A percentile compares a stretch with the other conserved stretches of the same genome.
Evolutionary conservation across 352 stramenopile genomes (phyloP).

Genomic region (Albugo candida): DNA sequence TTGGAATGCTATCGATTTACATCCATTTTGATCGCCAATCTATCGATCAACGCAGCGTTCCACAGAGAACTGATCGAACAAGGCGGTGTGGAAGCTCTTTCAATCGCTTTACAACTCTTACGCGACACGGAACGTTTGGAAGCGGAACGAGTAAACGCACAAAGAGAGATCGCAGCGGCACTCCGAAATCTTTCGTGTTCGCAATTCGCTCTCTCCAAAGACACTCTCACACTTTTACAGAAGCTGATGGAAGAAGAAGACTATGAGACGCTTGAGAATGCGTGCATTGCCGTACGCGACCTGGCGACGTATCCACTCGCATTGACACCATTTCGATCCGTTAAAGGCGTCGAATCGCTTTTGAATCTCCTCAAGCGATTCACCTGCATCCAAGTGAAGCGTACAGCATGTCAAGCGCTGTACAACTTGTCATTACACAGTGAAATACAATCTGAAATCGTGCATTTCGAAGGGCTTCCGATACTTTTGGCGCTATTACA

Average conservation of each 20-base stretch:
- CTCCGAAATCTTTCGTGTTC: slow-evolving; percentile 88
- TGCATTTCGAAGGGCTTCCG: slow-evolving; percentile 61
- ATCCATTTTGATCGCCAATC: slow-evolving; percentile 81
- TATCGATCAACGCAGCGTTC: slow-evolving; percentile 74
- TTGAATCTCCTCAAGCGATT: too few species aligned
- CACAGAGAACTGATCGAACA: slow-evolving; percentile 88
- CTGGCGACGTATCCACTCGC: slow-evolving; percentile 82
- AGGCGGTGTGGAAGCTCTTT: slow-evolving; percentile 70
- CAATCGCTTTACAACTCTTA: slow-evolving; percentile 62
- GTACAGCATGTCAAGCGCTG: slow-evolving; percentile 83
- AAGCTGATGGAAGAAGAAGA: slow-evolving; percentile 79
- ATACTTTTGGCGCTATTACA: slow-evolving; percentile 80
- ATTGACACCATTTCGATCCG: slow-evolving; percentile 72
- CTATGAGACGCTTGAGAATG: slow-evolving; percentile 86
- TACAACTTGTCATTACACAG: slow-evolving; percentile 84
- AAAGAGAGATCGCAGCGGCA: slow-evolving; percentile 83
- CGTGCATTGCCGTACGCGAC: slow-evolving; percentile 80
- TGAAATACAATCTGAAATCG: slow-evolving; percentile 85
- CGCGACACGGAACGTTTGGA: slow-evolving; percentile 79
- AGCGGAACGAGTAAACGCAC: slow-evolving; percentile 33
- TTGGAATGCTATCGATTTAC: slow-evolving; percentile 76
- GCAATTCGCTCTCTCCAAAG: slow-evolving; percentile 70
- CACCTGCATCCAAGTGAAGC: slow-evolving; percentile 67
- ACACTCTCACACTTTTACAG: slow-evolving; percentile 73
- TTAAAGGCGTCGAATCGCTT: slow-evolving; percentile 57